Base-by-base conservation (phyloP, 495 filamentous ascomycete species). In the Penicillium canariense region DNA sequence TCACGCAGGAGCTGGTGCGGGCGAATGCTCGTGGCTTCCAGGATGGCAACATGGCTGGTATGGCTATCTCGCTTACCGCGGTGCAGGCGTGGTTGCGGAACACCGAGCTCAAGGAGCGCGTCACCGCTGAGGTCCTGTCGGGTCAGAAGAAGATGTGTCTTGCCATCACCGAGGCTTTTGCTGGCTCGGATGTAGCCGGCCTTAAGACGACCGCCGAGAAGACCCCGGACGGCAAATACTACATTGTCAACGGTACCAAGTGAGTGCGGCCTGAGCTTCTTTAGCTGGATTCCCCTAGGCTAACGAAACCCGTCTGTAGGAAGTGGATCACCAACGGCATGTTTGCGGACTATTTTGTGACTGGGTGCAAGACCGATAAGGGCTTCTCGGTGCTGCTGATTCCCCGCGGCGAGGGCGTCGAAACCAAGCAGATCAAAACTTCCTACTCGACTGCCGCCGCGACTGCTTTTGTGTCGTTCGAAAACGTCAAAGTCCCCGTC, bases 311-410 rank as follows among this genome's bases (percentile, higher is more conserved):
- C 31, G 12, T 18, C 0, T 0, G 4, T 28, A 75, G 72, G 79
- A 93, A 93, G 73, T 95, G 90, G 89, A 93, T 93, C 72, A 96
- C 90, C 34, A 96, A 96, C 77, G 90, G 89, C 54, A 84, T 85
- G 72, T 93, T 84, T 68, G 77, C 76, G 59, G 89, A 93, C 68
- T 93, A 91, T 73, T 95, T 95, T 64, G 87, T 93, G 45, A 84
- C 82, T 15, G 90, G 85, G 30, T 91, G 90, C 65, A 83, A 82
- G 60, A 96, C 90, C 3, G 86, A 84, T 42, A 93, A 93, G 73
- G 90, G 88, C 18, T 84, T 92, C 54, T 84, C 82, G 3, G 89
- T 96, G 7, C 69, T 96, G 1, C 73, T 96, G 48, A 87, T 96
- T 54, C 81, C 84, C 52, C 81, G 88, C 50, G 79, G 80, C 43